phyloP scores from a whole-genome alignment of 2,329 filamentous ascomycete genomes.

The Moelleriella libera region DNA sequence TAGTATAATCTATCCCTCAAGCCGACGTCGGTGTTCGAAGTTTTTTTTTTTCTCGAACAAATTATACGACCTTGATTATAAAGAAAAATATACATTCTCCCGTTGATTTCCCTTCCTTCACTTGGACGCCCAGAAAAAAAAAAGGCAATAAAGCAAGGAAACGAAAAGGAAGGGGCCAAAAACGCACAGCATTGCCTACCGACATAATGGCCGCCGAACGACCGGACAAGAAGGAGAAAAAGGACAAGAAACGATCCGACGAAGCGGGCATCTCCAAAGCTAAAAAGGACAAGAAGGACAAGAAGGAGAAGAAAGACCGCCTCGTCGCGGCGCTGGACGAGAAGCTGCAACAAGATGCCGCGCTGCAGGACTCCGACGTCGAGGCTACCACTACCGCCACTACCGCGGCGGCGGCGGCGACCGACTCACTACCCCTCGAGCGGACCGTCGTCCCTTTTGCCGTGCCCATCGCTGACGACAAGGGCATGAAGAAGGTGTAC shows the following conservation, averaged over 20 bases:
- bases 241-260: conserved; percentile 46
- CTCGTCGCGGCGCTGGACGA: conserved; percentile 50
- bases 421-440: conserved; percentile 26
- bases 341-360: conserved; percentile 43
- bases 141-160: neutral
- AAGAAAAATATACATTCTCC: no score
- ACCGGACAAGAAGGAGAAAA: conserved; percentile 39
- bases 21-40: no score
- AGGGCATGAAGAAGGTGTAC: conserved; percentile 50
- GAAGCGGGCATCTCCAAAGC: conserved; percentile 37
- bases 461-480: conserved; percentile 65
- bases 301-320: conserved; percentile 66
- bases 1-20: no score
- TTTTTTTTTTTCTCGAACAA: no score
- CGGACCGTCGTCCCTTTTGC: conserved; percentile 70
- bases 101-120: neutral
- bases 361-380: conserved; percentile 21
- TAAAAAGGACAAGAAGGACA: conserved; percentile 47
- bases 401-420: conserved; percentile 29
- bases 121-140: neutral
- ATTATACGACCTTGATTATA: no score
- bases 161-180: neutral
- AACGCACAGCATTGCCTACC: conserved; percentile 3
- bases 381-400: conserved; percentile 28
- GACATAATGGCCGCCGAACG: conserved; percentile 31